A percentile compares a stretch with the other conserved stretches of the same genome.
Conservation (phyloP, 495 filamentous ascomycete species). For the Podospora bellae-mahoneyi region DNA sequence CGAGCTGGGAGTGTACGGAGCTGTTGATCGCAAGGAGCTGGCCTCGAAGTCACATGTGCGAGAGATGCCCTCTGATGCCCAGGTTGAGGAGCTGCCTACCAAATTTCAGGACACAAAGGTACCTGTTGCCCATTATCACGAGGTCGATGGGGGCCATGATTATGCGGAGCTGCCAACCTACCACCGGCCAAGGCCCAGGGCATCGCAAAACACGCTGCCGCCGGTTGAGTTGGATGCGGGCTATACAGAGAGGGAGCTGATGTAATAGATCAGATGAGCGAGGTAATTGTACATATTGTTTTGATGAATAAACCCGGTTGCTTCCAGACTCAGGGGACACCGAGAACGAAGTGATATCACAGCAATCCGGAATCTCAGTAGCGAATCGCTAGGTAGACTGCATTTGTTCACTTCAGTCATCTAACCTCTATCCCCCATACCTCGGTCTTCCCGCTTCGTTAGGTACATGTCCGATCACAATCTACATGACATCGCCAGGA, state of each 20-base stretch:
- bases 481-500: slow-evolving; percentile 8
- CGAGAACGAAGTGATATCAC: too few species aligned
- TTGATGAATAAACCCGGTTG: too few species aligned
- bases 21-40: background rate
- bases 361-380: too few species aligned
- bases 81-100: background rate
- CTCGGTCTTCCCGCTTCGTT: too few species aligned
- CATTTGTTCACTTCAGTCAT: too few species aligned
- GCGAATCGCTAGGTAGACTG: too few species aligned
- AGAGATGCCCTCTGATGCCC: background rate
- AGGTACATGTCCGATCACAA: too few species aligned
- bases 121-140: background rate
- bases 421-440: too few species aligned
- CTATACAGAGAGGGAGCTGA: background rate
- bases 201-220: background rate
- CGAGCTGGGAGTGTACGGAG: background rate
- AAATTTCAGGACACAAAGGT: background rate
- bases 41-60: background rate
- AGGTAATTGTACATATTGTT: too few species aligned
- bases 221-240: background rate
- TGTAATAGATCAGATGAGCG: background rate
- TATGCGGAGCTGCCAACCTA: background rate
- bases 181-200: background rate
- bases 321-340: too few species aligned
- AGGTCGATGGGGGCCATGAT: background rate